Evolutionary conservation across 2,329 filamentous ascomycete genomes (phyloP), one percentile per base, ranked within the genome.

Genomic region (Geosmithia morbida): DNA sequence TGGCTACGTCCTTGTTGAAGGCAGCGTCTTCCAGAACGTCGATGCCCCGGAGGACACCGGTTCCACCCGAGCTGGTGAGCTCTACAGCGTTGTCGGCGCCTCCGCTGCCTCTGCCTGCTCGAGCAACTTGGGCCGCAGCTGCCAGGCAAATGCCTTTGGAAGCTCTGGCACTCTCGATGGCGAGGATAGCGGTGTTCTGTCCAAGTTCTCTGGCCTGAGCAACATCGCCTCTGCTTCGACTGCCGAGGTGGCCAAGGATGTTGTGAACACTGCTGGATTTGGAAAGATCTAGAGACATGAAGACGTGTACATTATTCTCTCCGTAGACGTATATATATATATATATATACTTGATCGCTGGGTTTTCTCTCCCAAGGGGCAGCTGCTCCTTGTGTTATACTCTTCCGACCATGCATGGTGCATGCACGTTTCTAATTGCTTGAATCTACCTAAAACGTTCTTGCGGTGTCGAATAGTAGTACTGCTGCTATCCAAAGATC

Each of bases 21-120:
- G 75, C 39, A 78, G 75, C 54, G 61, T 74, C 44, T 79, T 78
- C 66, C 68, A 76, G 59, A 71, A 75, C 53, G 67, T 79, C 47
- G 57, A 60, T 14, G 71, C 44, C 1, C 46, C 46, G 6, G 41
- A 41, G 26, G 41, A 37, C 2, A 17, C 39, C 8, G 45, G 26
- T 11, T 39, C 26, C 14, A 16, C 17, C 16, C 16, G 33, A 8
- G 33, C 29, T 20, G 45, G 45, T 20, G 18, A 42, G 37, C 41
- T 47, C 20, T 47, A 47, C 30, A 19, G 14, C 17, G 33, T 47
- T 6, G 17, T 19, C 26, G 20, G 18, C 13, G 37, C 41, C 2
- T 37, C 17, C 2, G 45, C 40, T 13, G 45, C 45, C 18, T 42
- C 39, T 13, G 22, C 18, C 7, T 33, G 26, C 29, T 17, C 37